phyloP scores from a whole-genome alignment of 345 rosid genomes.

The Microthlaspi erraticum region DNA sequence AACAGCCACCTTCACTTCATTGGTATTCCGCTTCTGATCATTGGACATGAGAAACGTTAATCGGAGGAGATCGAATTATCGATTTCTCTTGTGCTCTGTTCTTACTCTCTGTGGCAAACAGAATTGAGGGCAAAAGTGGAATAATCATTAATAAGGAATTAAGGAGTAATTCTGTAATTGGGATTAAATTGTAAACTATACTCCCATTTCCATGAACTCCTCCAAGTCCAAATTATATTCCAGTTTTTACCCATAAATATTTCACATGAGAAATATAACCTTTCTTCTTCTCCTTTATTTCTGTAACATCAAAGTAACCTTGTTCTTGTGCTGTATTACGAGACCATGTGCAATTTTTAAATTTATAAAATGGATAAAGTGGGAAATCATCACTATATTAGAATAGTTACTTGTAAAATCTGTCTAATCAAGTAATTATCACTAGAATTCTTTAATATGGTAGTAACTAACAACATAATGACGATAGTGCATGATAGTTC shows the following conservation, averaged over 20 bases:
- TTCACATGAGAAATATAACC: neutral
- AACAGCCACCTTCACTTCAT: slow-evolving; percentile 77
- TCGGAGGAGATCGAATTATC: neutral
- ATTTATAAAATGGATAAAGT: too few relatives aligned
- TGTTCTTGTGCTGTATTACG: too few relatives aligned
- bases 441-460: neutral
- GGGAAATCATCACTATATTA: too few relatives aligned
- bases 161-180: slow-evolving; percentile 12
- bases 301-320: too few relatives aligned
- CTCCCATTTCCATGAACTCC: slow-evolving; percentile 12
- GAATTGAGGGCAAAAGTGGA: slow-evolving; percentile 28
- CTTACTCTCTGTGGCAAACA: slow-evolving; percentile 1
- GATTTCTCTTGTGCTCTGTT: slow-evolving; percentile 21
- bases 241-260: neutral
- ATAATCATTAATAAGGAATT: slow-evolving; percentile 7
- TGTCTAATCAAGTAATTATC: neutral
- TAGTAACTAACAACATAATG: neutral
- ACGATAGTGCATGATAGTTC: neutral
- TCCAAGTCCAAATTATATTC: neutral
- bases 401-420: neutral
- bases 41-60: slow-evolving; percentile 34
- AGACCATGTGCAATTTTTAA: too few relatives aligned
- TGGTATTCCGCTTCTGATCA: slow-evolving; percentile 64
- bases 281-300: too few relatives aligned
- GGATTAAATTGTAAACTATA: slow-evolving; percentile 12